Base-by-base conservation (phyloP, 148 eudicot genomes). In the Camellia sinensis region DNA sequence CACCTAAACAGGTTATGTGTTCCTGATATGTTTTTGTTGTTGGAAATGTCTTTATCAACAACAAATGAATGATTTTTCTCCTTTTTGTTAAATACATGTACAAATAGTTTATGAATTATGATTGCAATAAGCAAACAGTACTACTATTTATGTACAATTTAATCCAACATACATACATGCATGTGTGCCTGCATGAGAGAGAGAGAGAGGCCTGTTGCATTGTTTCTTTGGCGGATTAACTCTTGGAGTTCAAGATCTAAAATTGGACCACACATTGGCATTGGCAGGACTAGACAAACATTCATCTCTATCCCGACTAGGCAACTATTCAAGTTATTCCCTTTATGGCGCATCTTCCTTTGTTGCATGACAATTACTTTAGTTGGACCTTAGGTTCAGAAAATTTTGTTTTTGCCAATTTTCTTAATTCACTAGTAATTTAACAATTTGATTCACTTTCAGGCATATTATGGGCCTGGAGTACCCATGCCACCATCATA, bases 391-490 rank as follows among this genome's bases (percentile, higher is more conserved):
- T 19, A 5, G 17, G 13, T 46, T 77, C 12, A 50, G 29, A 65
- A 21, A 18, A 15, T 21, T 46, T 43, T 81, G 9, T 21, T 57
- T 17, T 44, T 13, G 4, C 13, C 15, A 1, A 57, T 45, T 44
- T n/a, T 12, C 62, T 37, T 6, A 52, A 80, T 37, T 80, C 40
- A 52, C 59, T 60, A 53, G 52, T 54, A 48, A 63, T 81, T 44
- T 48, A 12, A 81, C 46, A 69, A 68, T 29, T 45, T 82, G 54
- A 74, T 61, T 73, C 62, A 22, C 43, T 62, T 29, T 78, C 76
- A 90, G 91, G 84, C 91, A 74, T 90, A 90, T 79, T 88, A 88
- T 50, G 90, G 88, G 75, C 73, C 86, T 59, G 87, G 91, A 80
- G 84, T 85, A 46, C 80, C 88, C 48, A 8, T 81, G 41, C 89